A percentile compares a stretch with the other conserved stretches of the same genome.
These are phyloP conservation scores for Lentinula sp. DNA, from an alignment of 768 basidiomycete genomes.

Conservation along the genomic window DNA sequence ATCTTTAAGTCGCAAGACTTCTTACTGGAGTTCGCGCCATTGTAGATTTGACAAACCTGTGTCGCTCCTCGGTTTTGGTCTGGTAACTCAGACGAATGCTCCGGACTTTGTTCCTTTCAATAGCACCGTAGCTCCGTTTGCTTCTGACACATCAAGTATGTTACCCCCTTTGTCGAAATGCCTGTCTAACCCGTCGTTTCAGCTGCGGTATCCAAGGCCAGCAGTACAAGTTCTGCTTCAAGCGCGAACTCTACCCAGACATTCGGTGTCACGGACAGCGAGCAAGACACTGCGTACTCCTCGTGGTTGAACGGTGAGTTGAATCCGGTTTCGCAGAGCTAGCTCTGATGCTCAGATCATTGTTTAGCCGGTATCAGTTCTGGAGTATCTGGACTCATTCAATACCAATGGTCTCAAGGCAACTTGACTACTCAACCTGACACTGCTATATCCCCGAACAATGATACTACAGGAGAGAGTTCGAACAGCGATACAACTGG, in stretches of 20 bases:
- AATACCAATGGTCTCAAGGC: conserved; percentile 56
- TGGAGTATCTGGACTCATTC: conserved; percentile 38
- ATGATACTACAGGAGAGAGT: conserved; percentile 25
- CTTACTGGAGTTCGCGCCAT: not conserved
- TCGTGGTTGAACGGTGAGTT: conserved; percentile 45
- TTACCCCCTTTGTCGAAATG: not conserved
- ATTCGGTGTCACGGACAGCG: conserved; percentile 45
- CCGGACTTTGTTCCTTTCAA: conserved; percentile 61
- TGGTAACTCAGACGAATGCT: conserved; percentile 51
- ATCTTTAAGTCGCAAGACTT: not conserved
- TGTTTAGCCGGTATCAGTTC: conserved; percentile 30
- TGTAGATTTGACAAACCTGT: conserved; percentile 50
- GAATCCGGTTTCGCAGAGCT: not conserved
- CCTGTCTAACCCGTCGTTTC: conserved; percentile 13
- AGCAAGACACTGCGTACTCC: conserved; percentile 47
- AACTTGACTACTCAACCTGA: conserved; percentile 41
- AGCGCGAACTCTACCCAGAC: conserved; percentile 16
- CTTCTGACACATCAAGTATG: conserved; percentile 15
- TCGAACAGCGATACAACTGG: conserved; percentile 31
- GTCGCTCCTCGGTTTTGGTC: conserved; percentile 49
- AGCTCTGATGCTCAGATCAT: conserved; percentile 1
- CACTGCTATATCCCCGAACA: conserved; percentile 32
- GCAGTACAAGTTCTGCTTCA: not conserved
- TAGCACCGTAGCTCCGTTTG: conserved; percentile 31
- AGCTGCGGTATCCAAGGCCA: not conserved